These are phyloP conservation scores for Encephalitozoon cuniculi DNA, from an alignment of 371 early-diverging fungal species.

Conservation along the genomic window DNA sequence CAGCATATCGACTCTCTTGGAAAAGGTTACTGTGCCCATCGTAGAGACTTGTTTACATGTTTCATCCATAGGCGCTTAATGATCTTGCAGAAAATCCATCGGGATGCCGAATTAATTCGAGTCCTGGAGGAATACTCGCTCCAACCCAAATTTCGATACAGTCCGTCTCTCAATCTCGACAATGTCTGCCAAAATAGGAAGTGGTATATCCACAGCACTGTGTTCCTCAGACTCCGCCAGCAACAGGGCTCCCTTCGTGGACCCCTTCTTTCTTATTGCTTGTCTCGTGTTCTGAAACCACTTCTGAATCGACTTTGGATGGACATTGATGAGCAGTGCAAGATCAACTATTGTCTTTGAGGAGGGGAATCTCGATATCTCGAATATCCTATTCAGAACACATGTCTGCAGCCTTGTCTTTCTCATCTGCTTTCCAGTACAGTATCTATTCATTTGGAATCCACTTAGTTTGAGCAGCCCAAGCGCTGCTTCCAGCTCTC, in stretches of 20 bases:
- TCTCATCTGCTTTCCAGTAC: conserved; percentile 15
- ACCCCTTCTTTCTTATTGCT: conserved; percentile 14
- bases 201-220: conserved; percentile 1
- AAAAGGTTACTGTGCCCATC: neutral
- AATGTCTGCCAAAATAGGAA: neutral
- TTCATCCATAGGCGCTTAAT: neutral
- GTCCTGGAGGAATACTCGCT: too few species aligned
- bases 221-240: neutral
- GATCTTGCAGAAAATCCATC: too few species aligned
- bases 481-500: conserved; percentile 32
- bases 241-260: neutral
- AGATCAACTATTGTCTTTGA: conserved; percentile 25
- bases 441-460: neutral
- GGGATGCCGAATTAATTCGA: too few species aligned
- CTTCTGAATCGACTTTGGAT: conserved; percentile 43
- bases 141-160: neutral
- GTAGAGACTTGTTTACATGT: neutral
- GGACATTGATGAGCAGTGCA: conserved; percentile 43
- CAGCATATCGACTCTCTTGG: neutral
- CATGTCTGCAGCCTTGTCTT: conserved; percentile 37
- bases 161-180: neutral
- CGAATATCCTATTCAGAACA: conserved; percentile 37
- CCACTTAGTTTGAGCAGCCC: conserved; percentile 35
- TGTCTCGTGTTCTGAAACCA: conserved; percentile 55
- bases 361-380: conserved; percentile 42